Base-by-base conservation (phyloP, 1,284 basidiomycete species). In the Microstroma glucosiphilum region DNA sequence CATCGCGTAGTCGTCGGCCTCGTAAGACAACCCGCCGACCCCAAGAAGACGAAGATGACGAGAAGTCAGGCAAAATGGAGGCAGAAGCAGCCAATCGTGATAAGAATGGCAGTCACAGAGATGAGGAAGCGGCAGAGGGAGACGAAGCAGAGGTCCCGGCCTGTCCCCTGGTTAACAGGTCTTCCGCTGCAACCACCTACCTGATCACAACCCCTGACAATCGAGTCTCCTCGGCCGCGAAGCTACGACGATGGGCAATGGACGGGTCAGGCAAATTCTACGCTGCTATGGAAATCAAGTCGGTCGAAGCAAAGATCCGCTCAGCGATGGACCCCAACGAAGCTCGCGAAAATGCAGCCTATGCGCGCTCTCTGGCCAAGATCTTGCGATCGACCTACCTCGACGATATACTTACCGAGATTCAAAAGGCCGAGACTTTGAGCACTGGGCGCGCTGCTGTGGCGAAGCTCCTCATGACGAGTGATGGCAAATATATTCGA, bases 171-270 rank as follows among this genome's bases (percentile, higher is more conserved):
- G 21, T 54, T 21, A 54, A 54, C 21, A 21, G 21, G 17, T 48
- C 43, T n/a, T 54, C 51, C 21, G 19, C 51, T 17, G 61, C 61
- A 1, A 60, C 60, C 6, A 63, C 61, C 23, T 78, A 74, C 60
- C 72, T 78, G 17, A 77, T 78, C 63, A 78, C 76, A 13, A 78
- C 76, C 23, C 76, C 76, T 0, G 76, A 78, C 65, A 78, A 78
- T 42, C 75, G 76, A 40, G 76, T 78, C 15, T 76, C 75, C 7
- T 75, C 73, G 1, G 75, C 76, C 0, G 76, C 76, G 40, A 78
- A 78, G 62, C 60, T 76, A 54, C 60, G 76, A 2, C 59, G 76
- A 23, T 78, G 76, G 76, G 76, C 76, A 7, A 78, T 78, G 76
- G 76, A 78, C 57, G 64, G 69, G 26, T 56, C 61, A 2, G 76